These are phyloP conservation scores for Hypoxylon sp. DNA, from an alignment of 2,329 filamentous ascomycete genomes.

Conservation along the genomic window DNA sequence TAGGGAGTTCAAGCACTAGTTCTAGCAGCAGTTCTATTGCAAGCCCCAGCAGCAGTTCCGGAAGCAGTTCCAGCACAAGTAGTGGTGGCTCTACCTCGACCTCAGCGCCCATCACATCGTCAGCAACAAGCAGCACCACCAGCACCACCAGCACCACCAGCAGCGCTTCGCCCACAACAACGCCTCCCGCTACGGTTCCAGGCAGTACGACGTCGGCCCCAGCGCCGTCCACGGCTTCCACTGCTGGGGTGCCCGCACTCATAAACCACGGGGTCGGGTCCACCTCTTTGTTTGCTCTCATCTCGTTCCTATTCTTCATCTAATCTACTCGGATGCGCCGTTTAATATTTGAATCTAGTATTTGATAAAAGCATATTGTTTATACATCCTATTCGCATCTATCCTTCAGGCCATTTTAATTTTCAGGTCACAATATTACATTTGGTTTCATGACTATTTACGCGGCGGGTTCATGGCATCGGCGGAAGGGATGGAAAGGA, in stretches of 20 bases:
- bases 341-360: conserved; percentile 19
- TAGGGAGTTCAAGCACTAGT: neutral
- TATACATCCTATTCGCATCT: conserved; percentile 31
- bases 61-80: neutral
- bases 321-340: conserved; percentile 30
- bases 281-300: conserved; percentile 34
- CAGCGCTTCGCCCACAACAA: conserved; percentile 14
- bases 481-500: conserved; percentile 2
- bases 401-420: conserved; percentile 29
- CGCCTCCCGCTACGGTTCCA: conserved; percentile 25
- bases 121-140: conserved; percentile 13
- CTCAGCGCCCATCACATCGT: conserved; percentile 17
- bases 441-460: conserved; percentile 13
- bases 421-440: conserved; percentile 6
- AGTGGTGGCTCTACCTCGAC: conserved; percentile 18
- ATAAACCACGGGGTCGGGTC: conserved; percentile 15
- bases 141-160: too few species aligned
- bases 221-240: conserved; percentile 24
- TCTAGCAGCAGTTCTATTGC: neutral
- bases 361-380: conserved; percentile 18
- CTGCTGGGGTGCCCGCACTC: conserved; percentile 30
- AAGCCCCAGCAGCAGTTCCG: neutral
- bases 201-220: conserved; percentile 20
- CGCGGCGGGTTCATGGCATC: conserved; percentile 5
- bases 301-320: conserved; percentile 41